Base-by-base conservation (phyloP, 2,329 filamentous ascomycete species). In the Colletotrichum gloeosporioides region DNA sequence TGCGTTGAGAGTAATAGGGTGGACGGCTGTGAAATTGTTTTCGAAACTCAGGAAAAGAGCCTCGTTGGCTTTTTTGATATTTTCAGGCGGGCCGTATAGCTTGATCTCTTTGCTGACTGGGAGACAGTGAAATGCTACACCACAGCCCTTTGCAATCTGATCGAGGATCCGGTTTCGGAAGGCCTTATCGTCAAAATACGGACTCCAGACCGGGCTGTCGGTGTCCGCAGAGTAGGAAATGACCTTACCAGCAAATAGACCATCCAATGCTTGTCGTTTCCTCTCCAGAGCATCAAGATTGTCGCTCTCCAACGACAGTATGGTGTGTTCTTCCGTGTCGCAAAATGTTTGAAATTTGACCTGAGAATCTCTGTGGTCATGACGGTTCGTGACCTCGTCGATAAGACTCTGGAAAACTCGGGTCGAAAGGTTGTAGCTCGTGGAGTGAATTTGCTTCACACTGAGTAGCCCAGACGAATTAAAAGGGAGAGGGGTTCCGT, bases 271-370 rank as follows among this genome's bases (percentile, higher is more conserved):
- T 2, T 79, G 77, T 49, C 84, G 85, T 4, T 85, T 84, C 10
- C 76, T 72, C 2, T 80, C 81, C 7, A 87, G 82, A 3, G 78
- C 74, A 61, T 81, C 79, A 7, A 77, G 76, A 27, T 78, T 71
- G 6, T 83, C 80, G 0, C 86, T 84, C 76, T 87, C 85, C 22
- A 88, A 75, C 71, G 84, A 86, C 36, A 88, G 71, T 7, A 82
- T 80, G 6, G 79, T 80, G 62, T 84, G 83, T 53, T 80, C 81
- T 27, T 81, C 77, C 3, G 69, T 25, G 10, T 79, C 66, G 36
- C 77, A 78, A 49, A 84, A 85, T 2, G 73, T 71, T 27, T 79
- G 80, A 65, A 84, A 80, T 15, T n/a, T 18, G 9, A 32, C 62
- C 72, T 22, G 84, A 13, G 71, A 83, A 79, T 6, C 83, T 75